Evolutionary conservation across 202 grass and related monocot genomes (phyloP).

Genomic region (Schoenoplectus triqueter): DNA sequence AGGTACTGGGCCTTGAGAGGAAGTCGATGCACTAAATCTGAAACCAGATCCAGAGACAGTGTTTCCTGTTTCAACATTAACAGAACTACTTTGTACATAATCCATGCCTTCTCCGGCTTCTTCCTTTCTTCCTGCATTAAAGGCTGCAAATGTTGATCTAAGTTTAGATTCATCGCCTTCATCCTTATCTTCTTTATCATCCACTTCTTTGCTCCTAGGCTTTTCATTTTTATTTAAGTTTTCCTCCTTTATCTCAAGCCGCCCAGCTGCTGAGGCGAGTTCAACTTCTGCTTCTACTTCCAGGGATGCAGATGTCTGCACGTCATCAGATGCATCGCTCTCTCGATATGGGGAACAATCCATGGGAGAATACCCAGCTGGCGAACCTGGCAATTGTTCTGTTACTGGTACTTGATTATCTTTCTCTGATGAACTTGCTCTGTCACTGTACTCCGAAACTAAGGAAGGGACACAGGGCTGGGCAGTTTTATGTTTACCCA

Average conservation of each 20-base stretch:
- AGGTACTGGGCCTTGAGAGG: background rate
- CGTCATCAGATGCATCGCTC: slow-evolving; percentile 40
- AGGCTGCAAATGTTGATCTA: slow-evolving; percentile 9
- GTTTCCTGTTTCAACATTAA: slow-evolving; percentile 3
- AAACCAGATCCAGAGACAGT: slow-evolving; percentile 13
- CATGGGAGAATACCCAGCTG: slow-evolving; percentile 85
- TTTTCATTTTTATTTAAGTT: slow-evolving; percentile 37
- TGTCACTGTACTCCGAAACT: slow-evolving; percentile 39
- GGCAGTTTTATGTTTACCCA: slow-evolving; percentile 45
- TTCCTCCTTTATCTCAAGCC: slow-evolving; percentile 50
- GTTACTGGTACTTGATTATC: slow-evolving; percentile 30
- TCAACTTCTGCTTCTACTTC: slow-evolving; percentile 51
- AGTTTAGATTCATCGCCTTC: slow-evolving; percentile 23
- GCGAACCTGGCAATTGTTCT: slow-evolving; percentile 42
- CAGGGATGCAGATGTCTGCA: slow-evolving; percentile 16
- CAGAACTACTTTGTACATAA: slow-evolving; percentile 14
- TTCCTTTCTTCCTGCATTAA: slow-evolving; percentile 7
- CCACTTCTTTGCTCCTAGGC: slow-evolving; percentile 43
- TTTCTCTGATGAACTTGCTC: slow-evolving; percentile 29
- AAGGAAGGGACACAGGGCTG: slow-evolving; percentile 43
- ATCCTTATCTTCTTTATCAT: slow-evolving; percentile 63
- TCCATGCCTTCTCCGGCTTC: background rate
- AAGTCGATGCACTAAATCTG: slow-evolving; percentile 26
- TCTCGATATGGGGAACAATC: slow-evolving; percentile 83
- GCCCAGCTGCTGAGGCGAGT: slow-evolving; percentile 56